These are phyloP conservation scores for Passalora sequoiae DNA, from an alignment of 2,329 filamentous ascomycete genomes.

Conservation along the genomic window DNA sequence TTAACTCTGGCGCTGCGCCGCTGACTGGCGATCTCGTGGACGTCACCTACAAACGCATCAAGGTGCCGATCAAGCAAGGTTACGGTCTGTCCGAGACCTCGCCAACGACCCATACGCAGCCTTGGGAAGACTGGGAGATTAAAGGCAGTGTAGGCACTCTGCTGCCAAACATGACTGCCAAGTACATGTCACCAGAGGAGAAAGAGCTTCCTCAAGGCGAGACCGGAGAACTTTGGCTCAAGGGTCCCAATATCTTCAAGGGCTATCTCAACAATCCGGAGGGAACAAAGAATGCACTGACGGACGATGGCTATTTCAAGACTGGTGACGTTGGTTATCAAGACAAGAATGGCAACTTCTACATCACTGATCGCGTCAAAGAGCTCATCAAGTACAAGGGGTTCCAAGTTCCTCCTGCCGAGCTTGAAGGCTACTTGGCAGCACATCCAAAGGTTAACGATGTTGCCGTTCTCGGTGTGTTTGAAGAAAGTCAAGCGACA, in stretches of 20 bases:
- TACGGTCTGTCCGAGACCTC: slow-evolving; percentile 87
- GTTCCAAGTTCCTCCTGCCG: slow-evolving; percentile 44
- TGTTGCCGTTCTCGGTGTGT: slow-evolving; percentile 51
- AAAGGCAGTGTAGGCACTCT: slow-evolving; percentile 73
- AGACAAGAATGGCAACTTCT: slow-evolving; percentile 72
- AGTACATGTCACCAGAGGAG: slow-evolving; percentile 61
- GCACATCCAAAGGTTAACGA: slow-evolving; percentile 53
- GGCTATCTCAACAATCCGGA: slow-evolving; percentile 71
- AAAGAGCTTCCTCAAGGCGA: slow-evolving; percentile 76
- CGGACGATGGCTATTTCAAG: slow-evolving; percentile 75
- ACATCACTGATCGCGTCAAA: slow-evolving; percentile 75
- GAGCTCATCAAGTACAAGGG: slow-evolving; percentile 55
- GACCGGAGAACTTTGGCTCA: slow-evolving; percentile 67
- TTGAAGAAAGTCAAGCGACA: slow-evolving; percentile 49
- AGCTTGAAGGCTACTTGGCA: slow-evolving; percentile 41
- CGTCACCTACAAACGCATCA: slow-evolving; percentile 66
- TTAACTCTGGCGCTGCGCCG: slow-evolving; percentile 84
- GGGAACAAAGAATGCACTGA: slow-evolving; percentile 64
- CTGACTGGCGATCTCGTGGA: slow-evolving; percentile 75
- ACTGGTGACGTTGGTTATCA: slow-evolving; percentile 80
- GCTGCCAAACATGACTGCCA: slow-evolving; percentile 72
- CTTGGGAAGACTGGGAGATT: slow-evolving; percentile 69
- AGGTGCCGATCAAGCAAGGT: slow-evolving; percentile 80
- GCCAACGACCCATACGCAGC: slow-evolving; percentile 67
- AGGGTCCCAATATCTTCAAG: slow-evolving; percentile 78